Base-by-base conservation (phyloP, 2,329 filamentous ascomycete genomes). In the Mollisiaceae sp. region DNA sequence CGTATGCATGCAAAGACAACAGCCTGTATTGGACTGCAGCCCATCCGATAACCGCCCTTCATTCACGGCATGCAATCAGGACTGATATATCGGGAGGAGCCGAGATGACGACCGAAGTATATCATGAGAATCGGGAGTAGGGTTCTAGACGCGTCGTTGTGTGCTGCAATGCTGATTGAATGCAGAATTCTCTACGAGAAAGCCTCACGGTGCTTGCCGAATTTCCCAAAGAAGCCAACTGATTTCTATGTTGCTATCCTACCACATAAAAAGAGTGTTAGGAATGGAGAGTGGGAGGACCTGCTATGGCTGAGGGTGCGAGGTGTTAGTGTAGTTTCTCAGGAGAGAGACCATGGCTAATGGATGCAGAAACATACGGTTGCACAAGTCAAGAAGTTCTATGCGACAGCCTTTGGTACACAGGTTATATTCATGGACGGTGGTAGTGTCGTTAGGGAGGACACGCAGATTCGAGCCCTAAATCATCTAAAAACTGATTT, bases 201-300 rank as follows among this genome's bases (percentile, higher is more conserved):
- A n/a, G 67, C 65, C 1, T 64, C 67, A 9, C 45, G 27, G 11
- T 58, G 36, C 12, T 50, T 67, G 0, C 65, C 63, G 1, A 22
- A 65, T 15, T 67, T 60, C 39, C 59, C 60, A 1, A 65, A 63
- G 27, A 54, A 62, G 14, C 59, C 55, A 18, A 55, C 43, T 32
- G 55, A 69, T 43, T 64, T 67, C 56, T 67, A 64, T 32, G 50
- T 67, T 27, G 63, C 65, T 4, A 69, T 69, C 35, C 59, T 67
- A 2, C 61, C 55, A 5, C 36, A 64, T 15, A 55, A 62, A 4
- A 59, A 60, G 35, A 43, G 58, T 38, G 58, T 65, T 3, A 35
- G 43, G 14, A 59, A 11, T 15, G 67, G 65, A 38, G 9, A 52
- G 43, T 63, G 63, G 39, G 39, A 60, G 47, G 63, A 69, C 55